A percentile compares a stretch with the other conserved stretches of the same genome.
phyloP scores from a whole-genome alignment of 805 yeast species.

The Candida arabinofermentans region DNA sequence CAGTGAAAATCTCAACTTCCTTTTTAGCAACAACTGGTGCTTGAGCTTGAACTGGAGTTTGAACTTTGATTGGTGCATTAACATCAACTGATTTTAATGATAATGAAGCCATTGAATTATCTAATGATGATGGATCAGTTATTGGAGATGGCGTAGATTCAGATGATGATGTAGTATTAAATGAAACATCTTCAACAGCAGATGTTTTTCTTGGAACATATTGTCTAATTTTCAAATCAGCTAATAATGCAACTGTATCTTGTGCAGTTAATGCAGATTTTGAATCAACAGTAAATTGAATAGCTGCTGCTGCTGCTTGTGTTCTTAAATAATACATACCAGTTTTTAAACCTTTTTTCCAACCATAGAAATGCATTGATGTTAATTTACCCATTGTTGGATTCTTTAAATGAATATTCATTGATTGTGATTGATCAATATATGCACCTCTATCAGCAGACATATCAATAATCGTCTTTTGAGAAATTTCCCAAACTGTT shows the following conservation, averaged over 20 bases:
- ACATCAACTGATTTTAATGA: conserved; percentile 28
- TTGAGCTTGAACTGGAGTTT: conserved; percentile 7
- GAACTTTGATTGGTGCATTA: too few relatives aligned
- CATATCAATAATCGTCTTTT: conserved; percentile 54
- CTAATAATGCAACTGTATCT: conserved; percentile 24
- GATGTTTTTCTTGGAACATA: conserved; percentile 30
- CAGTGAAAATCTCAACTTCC: conserved; percentile 10
- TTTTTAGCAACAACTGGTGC: conserved; percentile 12
- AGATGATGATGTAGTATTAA: conserved; percentile 29
- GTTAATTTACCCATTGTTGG: conserved; percentile 98
- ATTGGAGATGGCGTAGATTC: conserved; percentile 42
- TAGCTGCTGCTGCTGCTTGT: conserved; percentile 97
- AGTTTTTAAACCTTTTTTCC: conserved; percentile 98
- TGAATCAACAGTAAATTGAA: conserved; percentile 82
- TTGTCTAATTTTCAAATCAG: conserved; percentile 30
- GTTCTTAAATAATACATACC: conserved; percentile 99
- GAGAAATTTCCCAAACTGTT: conserved; percentile 62
- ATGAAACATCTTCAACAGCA: conserved; percentile 28
- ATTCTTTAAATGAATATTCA: conserved; percentile 85
- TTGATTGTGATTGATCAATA: conserved; percentile 89
- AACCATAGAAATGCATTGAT: conserved; percentile 97
- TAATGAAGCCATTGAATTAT: conserved; percentile 44
- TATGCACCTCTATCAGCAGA: conserved; percentile 77
- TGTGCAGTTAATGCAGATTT: conserved; percentile 32
- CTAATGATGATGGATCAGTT: conserved; percentile 38